A percentile compares a stretch with the other conserved stretches of the same genome.
Conservation (phyloP, 805 yeast species). For the Spathaspora sp. region DNA sequence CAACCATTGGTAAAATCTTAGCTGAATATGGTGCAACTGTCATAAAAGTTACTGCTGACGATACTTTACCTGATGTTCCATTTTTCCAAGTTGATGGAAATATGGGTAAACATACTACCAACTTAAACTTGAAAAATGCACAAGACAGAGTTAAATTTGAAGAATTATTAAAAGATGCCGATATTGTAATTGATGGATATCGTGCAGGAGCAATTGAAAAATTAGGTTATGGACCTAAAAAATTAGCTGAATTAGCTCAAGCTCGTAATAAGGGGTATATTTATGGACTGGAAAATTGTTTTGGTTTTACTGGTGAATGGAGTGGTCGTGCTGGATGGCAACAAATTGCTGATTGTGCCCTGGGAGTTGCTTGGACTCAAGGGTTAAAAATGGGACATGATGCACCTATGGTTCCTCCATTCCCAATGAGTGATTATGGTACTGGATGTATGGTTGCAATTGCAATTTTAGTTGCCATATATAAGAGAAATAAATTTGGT, state of each 20-base stretch:
- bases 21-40: constrained; percentile 34
- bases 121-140: constrained; percentile 22
- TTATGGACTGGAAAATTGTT: constrained; percentile 29
- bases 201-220: constrained; percentile 24
- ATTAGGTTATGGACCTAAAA: constrained; percentile 26
- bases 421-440: constrained; percentile 35
- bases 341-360: constrained; percentile 31
- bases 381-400: constrained; percentile 21
- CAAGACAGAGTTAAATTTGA: constrained; percentile 22
- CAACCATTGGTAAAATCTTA: constrained; percentile 25
- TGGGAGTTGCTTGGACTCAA: constrained; percentile 31
- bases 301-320: constrained; percentile 29
- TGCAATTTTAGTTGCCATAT: constrained; percentile 24
- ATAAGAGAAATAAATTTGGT: constrained; percentile 22
- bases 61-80: constrained; percentile 26
- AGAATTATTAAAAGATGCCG: constrained; percentile 25
- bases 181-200: constrained; percentile 29
- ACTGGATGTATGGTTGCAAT: constrained; percentile 31
- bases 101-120: constrained; percentile 29
- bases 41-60: constrained; percentile 22
- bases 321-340: constrained; percentile 33
- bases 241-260: constrained; percentile 19
- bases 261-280: constrained; percentile 27
- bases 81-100: constrained; percentile 32
- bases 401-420: constrained; percentile 33